phyloP scores from a whole-genome alignment of 768 basidiomycete species.

The Gymnopilus dilepis region DNA sequence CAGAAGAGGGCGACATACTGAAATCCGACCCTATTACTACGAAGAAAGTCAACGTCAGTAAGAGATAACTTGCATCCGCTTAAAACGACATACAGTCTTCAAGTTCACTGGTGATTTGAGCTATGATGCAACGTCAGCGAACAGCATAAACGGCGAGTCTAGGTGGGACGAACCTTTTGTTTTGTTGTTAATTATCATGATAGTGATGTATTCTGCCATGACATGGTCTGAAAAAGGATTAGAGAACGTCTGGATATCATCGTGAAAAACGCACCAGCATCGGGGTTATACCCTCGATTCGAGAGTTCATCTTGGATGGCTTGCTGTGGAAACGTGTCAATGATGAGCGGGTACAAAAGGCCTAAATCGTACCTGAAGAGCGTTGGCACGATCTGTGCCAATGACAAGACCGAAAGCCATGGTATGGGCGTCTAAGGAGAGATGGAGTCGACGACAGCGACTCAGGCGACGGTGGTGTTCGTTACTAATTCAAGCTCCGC shows the following conservation, averaged over 20 bases:
- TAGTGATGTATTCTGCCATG: slow-evolving; percentile 94
- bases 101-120: slow-evolving; percentile 86
- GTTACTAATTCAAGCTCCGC: slow-evolving; percentile 38
- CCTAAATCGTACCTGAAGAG: slow-evolving; percentile 62
- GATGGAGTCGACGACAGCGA: slow-evolving; percentile 25
- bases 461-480: slow-evolving; percentile 20
- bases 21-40: slow-evolving; percentile 81
- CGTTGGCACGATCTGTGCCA: slow-evolving; percentile 75
- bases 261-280: slow-evolving; percentile 62
- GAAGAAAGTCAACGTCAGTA: slow-evolving; percentile 18
- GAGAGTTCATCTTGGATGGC: slow-evolving; percentile 84
- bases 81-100: slow-evolving; percentile 66
- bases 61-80: neutral
- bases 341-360: neutral
- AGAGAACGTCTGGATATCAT: slow-evolving; percentile 13
- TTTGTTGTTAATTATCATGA: slow-evolving; percentile 95
- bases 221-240: slow-evolving; percentile 65
- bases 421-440: slow-evolving; percentile 33
- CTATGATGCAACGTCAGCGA: slow-evolving; percentile 42
- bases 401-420: slow-evolving; percentile 83
- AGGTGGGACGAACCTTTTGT: slow-evolving; percentile 59
- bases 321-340: slow-evolving; percentile 49
- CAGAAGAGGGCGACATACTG: slow-evolving; percentile 50
- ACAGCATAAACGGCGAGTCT: slow-evolving; percentile 14
- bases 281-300: slow-evolving; percentile 72